Base-by-base conservation (phyloP, 2,329 filamentous ascomycete species). In the Arthroderma uncinatum region DNA sequence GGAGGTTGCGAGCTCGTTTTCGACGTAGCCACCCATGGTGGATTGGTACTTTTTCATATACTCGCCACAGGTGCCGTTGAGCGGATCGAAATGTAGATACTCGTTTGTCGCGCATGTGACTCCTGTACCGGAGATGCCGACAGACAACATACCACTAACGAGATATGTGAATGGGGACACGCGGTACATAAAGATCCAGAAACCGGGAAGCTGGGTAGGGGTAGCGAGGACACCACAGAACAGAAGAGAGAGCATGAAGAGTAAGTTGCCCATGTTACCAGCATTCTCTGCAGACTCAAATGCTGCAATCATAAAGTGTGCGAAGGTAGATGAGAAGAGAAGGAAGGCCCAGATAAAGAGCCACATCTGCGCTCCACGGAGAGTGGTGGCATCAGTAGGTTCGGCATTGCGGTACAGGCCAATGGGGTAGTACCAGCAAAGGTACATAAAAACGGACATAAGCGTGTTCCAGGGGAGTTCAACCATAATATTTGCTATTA, bases 101-200 rank as follows among this genome's bases (percentile, higher is more conserved):
- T 73, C 70, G n/a, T 68, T 66, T n/a, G 60, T 53, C 1, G 69
- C 67, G 53, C 71, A 73, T 2, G 63, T 14, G 2, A 70, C 66
- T 0, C 57, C 53, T 2, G 65, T 62, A 1, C 65, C 64, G 0
- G 64, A 55, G 1, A 72, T 28, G 0, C 70, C 69, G 0, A 65
- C 67, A 0, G 68, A 65, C 9, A 71, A 56, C n/a, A 76, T 65
- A 1, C 70, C 65, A 16, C 69, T 68, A 2, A 76, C 71, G 2
- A 77, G 68, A 53, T 87, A 87, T 0, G 82, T 86, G 58, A 87
- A 83, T 0, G 83, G 84, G 0, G 78, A 82, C 6, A 82, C 75
- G 28, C 81, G 78, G 69, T 88, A 86, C 85, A 89, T 88, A 72
- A 87, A 89, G 58, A 82, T 81, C 86, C 86, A 89, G 73, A 89